Percentiles rank a stretch among this genome's conserved stretches.
phyloP scores from a whole-genome alignment of 495 filamentous ascomycete genomes.

The Penicillium coffeae region DNA sequence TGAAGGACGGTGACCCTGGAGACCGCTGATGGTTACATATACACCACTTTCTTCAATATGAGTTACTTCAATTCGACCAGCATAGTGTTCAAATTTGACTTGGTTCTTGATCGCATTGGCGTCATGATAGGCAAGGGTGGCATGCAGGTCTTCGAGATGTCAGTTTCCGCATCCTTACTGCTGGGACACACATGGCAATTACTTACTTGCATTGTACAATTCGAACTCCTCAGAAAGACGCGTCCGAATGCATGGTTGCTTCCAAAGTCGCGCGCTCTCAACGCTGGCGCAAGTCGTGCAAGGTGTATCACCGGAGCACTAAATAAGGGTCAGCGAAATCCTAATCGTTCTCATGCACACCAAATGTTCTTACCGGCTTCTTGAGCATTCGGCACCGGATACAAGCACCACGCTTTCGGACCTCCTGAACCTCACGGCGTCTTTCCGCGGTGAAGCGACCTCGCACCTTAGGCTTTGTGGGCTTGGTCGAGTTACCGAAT shows the following conservation, averaged over 20 bases:
- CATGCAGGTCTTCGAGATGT: slow-evolving; percentile 52
- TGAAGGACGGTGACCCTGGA: slow-evolving; percentile 44
- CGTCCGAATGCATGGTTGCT: slow-evolving; percentile 70
- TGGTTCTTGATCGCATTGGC: slow-evolving; percentile 57
- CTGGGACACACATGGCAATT: not conserved
- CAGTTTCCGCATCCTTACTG: slow-evolving; percentile 4
- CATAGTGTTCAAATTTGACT: slow-evolving; percentile 52
- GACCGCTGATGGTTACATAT: slow-evolving; percentile 48
- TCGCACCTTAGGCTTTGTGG: slow-evolving; percentile 55
- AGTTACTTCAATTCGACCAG: slow-evolving; percentile 62
- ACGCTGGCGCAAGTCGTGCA: slow-evolving; percentile 78
- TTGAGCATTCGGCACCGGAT: slow-evolving; percentile 83
- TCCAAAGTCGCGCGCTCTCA: slow-evolving; percentile 75
- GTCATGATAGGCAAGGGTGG: slow-evolving; percentile 62
- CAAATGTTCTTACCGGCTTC: slow-evolving; percentile 55
- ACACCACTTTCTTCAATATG: slow-evolving; percentile 59
- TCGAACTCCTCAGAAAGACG: slow-evolving; percentile 71
- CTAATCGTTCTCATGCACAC: not conserved
- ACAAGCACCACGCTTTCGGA: slow-evolving; percentile 77
- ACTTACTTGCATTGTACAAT: slow-evolving; percentile 61
- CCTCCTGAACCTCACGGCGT: slow-evolving; percentile 74
- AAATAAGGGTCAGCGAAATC: slow-evolving; percentile 10
- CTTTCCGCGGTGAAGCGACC: slow-evolving; percentile 64
- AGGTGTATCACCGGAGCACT: slow-evolving; percentile 74
- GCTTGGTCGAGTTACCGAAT: slow-evolving; percentile 50